Conservation (phyloP, 345 rosid species). For the Draba incana region DNA sequence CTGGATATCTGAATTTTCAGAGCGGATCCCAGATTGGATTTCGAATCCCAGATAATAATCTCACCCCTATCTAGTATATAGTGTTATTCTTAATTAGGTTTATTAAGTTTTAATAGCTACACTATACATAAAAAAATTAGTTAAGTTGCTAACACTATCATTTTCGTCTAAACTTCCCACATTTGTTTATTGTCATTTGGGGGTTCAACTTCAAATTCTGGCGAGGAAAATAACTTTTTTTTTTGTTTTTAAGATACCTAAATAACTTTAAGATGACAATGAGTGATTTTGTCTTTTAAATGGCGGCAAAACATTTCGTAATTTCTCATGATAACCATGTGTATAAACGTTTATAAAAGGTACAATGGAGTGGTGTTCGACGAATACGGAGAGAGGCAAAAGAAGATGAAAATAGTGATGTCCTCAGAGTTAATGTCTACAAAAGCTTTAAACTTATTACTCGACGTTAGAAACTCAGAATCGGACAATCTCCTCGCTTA, state of each 20-base stretch:
- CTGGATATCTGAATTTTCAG: too few species aligned
- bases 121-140: background rate
- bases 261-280: too few species aligned
- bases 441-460: slow-evolving; percentile 31
- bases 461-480: slow-evolving; percentile 44
- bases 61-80: too few species aligned
- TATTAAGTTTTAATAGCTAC: too few species aligned
- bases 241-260: too few species aligned
- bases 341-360: slow-evolving; percentile 1
- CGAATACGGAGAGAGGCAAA: slow-evolving; percentile 37
- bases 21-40: too few species aligned
- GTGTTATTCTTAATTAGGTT: too few species aligned
- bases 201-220: background rate
- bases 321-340: background rate
- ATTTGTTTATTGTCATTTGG: background rate
- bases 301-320: background rate
- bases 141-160: background rate
- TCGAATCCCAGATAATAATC: too few species aligned
- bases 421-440: slow-evolving; percentile 25
- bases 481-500: slow-evolving; percentile 44
- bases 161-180: background rate
- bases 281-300: background rate
- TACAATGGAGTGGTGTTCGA: slow-evolving; percentile 7
- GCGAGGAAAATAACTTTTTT: too few species aligned
- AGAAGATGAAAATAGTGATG: slow-evolving; percentile 43